These are phyloP conservation scores for Gyromitra esculenta DNA, from an alignment of 2,329 filamentous ascomycete genomes.

Conservation along the genomic window DNA sequence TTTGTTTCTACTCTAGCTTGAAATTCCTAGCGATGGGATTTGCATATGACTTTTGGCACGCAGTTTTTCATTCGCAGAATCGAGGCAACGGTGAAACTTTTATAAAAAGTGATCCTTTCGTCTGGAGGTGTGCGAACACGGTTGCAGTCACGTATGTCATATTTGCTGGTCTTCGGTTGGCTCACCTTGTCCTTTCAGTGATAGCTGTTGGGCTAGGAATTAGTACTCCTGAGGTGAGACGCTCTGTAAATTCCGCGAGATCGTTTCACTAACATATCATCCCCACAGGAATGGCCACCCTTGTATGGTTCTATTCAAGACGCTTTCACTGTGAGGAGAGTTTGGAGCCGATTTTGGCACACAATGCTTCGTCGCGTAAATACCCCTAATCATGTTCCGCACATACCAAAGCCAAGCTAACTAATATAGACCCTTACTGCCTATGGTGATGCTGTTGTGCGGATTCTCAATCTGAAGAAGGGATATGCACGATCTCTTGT, in stretches of 20 bases:
- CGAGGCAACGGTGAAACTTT: background rate
- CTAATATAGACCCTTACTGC: constrained; percentile 2
- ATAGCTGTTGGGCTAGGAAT: background rate
- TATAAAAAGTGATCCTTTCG: background rate
- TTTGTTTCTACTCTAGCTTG: background rate
- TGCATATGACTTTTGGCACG: constrained; percentile 7
- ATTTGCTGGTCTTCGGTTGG: background rate
- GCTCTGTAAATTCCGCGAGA: background rate
- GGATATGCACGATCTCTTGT: constrained; percentile 7
- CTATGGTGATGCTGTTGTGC: background rate
- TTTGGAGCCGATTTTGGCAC: constrained; percentile 9
- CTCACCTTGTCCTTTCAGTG: background rate
- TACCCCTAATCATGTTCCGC: background rate
- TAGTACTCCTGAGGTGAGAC: background rate
- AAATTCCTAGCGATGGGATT: background rate
- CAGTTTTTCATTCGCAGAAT: background rate
- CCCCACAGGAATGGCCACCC: constrained; percentile 6
- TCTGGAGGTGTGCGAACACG: constrained; percentile 7
- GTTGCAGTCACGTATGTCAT: constrained; percentile 3
- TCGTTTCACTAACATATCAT: background rate
- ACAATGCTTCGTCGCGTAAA: constrained; percentile 13
- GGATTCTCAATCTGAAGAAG: background rate
- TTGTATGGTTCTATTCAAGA: constrained; percentile 1
- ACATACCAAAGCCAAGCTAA: background rate
- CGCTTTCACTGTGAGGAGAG: constrained; percentile 12